phyloP scores from a whole-genome alignment of 352 stramenopile genomes.

The Pythium volutum region DNA sequence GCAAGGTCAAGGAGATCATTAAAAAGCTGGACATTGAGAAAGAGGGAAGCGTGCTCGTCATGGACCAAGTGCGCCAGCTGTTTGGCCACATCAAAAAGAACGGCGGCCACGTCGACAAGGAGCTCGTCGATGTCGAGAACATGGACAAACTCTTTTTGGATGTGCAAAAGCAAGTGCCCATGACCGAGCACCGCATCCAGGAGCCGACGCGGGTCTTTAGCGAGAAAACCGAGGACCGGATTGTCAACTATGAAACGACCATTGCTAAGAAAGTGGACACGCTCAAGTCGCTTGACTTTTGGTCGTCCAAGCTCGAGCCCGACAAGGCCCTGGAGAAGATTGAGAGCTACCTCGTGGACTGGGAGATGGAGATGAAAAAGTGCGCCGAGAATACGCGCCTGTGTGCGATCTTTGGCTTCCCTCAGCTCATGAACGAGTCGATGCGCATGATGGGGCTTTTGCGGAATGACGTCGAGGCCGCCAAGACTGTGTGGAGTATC shows the following conservation, averaged over 20 bases:
- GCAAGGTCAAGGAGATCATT: conserved; percentile 85
- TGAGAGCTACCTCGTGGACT: conserved; percentile 74
- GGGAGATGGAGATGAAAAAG: conserved; percentile 88
- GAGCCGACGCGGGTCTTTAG: conserved; percentile 84
- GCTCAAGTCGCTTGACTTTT: conserved; percentile 84
- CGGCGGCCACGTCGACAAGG: conserved; percentile 80
- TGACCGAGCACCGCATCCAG: conserved; percentile 70
- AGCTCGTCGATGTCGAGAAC: conserved; percentile 74
- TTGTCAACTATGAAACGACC: conserved; percentile 90
- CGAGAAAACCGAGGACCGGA: conserved; percentile 92
- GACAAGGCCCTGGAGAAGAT: conserved; percentile 85
- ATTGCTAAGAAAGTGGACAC: conserved; percentile 82
- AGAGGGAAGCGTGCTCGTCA: conserved; percentile 58
- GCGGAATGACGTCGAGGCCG: conserved; percentile 67
- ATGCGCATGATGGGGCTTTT: conserved; percentile 88
- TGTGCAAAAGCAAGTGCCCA: conserved; percentile 74
- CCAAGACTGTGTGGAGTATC: conserved; percentile 77
- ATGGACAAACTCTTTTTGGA: conserved; percentile 83
- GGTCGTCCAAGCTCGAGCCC: conserved; percentile 73
- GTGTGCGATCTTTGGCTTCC: conserved; percentile 93
- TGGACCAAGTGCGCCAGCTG: conserved; percentile 76
- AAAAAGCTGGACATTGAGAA: conserved; percentile 74
- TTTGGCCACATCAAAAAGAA: conserved; percentile 81
- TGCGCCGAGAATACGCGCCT: conserved; percentile 91
- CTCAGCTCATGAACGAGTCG: conserved; percentile 91